Base-by-base conservation (phyloP, 2,329 filamentous ascomycete species). In the Calonectria hongkongensis region DNA sequence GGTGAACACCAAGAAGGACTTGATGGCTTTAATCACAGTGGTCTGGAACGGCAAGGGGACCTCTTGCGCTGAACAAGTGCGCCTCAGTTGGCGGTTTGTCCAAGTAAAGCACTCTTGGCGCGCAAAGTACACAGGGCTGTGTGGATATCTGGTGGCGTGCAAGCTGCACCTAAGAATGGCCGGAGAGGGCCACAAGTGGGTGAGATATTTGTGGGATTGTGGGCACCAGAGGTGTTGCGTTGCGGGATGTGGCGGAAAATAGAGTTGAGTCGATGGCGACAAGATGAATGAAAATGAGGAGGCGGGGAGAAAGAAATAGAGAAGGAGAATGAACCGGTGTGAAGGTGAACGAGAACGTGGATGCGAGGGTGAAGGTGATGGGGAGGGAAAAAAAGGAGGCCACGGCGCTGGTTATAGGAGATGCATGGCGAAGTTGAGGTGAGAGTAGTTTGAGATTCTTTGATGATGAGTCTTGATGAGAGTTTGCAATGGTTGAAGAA, bases 321-420 rank as follows among this genome's bases (percentile, higher is more conserved):
- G 70, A 68, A 66, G 68, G 56, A 64, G 45, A 39, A 69, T 21
- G 68, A 71, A 60, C 41, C 12, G 33, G 33, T 13, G 33, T 41
- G 39, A 43, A 6, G 33, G 21, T 70, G 70, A 64, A 41, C 39
- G 30, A 43, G 27, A 58, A 64, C 21, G 48, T 39, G 41, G 36
- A 64, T 51, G 48, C 60, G 50, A 69, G 56, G 45, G 39, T 33
- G 39, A 58, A 41, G 70, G 56, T 21, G 56, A 56, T 67, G 39
- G 47, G 33, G 27, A 62, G 63, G 47, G n/a, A 60, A 60, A 65
- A 47, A 51, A 43, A 18, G 36, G 43, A 50, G 45, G 68, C 64
- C 58, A 71, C 64, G 68, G 66, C 54, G 65, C 63, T 67, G 71
- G 71, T 78, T 73, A 80, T 74, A 78, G 75, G 68, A 77, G 67